A percentile compares a stretch with the other conserved stretches of the same genome.
Conservation (phyloP, 2,329 filamentous ascomycete genomes). For the Trichoderma aggressivum region DNA sequence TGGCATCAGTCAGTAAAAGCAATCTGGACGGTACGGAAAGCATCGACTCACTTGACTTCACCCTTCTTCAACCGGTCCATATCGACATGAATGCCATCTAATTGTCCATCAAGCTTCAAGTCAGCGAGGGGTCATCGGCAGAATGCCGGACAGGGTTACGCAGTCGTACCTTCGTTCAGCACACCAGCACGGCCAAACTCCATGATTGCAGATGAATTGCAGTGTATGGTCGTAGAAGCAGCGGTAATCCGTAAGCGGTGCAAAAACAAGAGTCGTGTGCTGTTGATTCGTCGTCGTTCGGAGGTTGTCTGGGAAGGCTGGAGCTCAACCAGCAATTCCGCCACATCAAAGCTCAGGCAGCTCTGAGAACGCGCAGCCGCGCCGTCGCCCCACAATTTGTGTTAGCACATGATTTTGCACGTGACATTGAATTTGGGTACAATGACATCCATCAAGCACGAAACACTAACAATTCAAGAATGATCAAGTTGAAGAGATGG, state of each 20-base stretch:
- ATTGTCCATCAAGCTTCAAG: conserved; percentile 20
- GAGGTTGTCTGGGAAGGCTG: conserved; percentile 31
- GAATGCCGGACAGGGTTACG: conserved; percentile 13
- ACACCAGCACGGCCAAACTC: conserved; percentile 61
- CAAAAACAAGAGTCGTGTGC: conserved; percentile 16
- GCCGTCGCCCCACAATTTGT: background rate
- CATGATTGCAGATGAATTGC: conserved; percentile 39
- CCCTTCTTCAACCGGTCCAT: conserved; percentile 99
- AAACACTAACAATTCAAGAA: background rate
- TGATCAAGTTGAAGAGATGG: background rate
- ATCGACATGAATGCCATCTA: conserved; percentile 98
- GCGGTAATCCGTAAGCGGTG: background rate
- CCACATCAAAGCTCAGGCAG: conserved; percentile 42
- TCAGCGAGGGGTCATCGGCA: conserved; percentile 21
- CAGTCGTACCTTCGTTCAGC: conserved; percentile 58
- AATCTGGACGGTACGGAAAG: background rate
- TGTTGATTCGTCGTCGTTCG: conserved; percentile 25
- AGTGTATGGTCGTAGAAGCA: background rate
- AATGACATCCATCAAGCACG: background rate
- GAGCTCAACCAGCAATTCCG: conserved; percentile 30
- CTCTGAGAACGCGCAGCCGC: conserved; percentile 44
- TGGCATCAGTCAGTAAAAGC: conserved; percentile 41
- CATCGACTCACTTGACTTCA: conserved; percentile 83
- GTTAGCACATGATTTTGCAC: background rate
- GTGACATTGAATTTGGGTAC: background rate